phyloP scores from a whole-genome alignment of 1,284 basidiomycete genomes.

The Grifola frondosa region DNA sequence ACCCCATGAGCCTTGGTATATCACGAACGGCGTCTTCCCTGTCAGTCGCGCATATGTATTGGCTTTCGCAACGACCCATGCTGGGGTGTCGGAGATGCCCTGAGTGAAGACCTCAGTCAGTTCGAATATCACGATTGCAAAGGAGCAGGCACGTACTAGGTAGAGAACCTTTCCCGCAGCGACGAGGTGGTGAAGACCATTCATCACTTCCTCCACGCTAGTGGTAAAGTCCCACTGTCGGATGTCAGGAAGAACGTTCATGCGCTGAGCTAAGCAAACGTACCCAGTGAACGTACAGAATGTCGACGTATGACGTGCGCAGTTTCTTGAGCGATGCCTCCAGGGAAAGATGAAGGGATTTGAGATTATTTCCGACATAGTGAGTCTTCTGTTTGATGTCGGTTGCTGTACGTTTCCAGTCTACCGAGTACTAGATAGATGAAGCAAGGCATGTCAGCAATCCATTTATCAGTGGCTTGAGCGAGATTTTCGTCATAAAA shows the following conservation, averaged over 20 bases:
- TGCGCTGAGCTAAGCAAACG: no score
- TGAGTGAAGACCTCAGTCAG: conserved; percentile 34
- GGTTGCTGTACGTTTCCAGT: conserved; percentile 17
- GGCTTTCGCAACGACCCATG: conserved; percentile 50
- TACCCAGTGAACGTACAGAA: conserved; percentile 51
- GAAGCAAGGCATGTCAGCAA: no score
- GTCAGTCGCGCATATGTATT: conserved; percentile 50
- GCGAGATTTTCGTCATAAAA: no score
- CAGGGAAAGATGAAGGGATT: conserved; percentile 45
- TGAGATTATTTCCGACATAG: conserved; percentile 49
- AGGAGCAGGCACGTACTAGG: conserved; percentile 25
- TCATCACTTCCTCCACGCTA: conserved; percentile 56
- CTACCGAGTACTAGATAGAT: no score
- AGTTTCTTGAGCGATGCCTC: conserved; percentile 53
- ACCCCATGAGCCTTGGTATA: conserved; percentile 53
- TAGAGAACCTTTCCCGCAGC: conserved; percentile 37
- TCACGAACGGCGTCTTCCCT: conserved; percentile 45
- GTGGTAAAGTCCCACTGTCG: conserved; percentile 52
- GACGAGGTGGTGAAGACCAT: conserved; percentile 35
- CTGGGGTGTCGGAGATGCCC: conserved; percentile 44
- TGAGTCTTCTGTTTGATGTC: conserved; percentile 36
- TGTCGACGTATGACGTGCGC: conserved; percentile 54
- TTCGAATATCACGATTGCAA: conserved; percentile 38
- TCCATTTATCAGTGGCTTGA: no score
- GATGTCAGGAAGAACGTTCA: no score